These are phyloP conservation scores for Trichosporon sp. DNA, from an alignment of 1,284 basidiomycete species.

Conservation along the genomic window DNA sequence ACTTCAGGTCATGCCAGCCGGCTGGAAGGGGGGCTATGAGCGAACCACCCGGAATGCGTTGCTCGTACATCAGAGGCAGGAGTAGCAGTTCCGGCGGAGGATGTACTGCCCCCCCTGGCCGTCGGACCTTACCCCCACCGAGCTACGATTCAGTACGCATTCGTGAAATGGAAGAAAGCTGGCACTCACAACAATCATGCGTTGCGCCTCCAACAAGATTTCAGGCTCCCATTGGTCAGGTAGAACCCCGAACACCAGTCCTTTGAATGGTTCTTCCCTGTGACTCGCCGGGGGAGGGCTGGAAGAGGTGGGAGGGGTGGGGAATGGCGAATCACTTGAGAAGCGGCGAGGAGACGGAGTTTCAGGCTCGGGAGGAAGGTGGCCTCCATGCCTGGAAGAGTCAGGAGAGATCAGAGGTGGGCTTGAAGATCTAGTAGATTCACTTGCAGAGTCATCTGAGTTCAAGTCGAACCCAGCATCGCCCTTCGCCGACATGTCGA, in stretches of 20 bases:
- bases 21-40: background rate
- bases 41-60: background rate
- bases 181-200: conserved; percentile 8
- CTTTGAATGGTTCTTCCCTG: background rate
- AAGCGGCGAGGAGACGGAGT: background rate
- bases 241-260: background rate
- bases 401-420: background rate
- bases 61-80: background rate
- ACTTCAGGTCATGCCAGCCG: background rate
- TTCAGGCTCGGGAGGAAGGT: background rate
- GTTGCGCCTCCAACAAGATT: background rate
- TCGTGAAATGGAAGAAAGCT: background rate
- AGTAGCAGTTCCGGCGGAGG: background rate
- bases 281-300: background rate
- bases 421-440: background rate
- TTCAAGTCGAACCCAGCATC: background rate
- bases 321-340: background rate
- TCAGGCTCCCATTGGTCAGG: background rate
- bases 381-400: background rate
- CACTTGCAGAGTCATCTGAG: background rate
- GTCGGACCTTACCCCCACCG: background rate
- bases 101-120: background rate
- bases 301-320: background rate
- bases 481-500: background rate
- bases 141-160: background rate